Percentiles rank a stretch among this genome's conserved stretches.
phyloP scores from a whole-genome alignment of 2,329 filamentous ascomycete genomes.

The Fusarium sp. region DNA sequence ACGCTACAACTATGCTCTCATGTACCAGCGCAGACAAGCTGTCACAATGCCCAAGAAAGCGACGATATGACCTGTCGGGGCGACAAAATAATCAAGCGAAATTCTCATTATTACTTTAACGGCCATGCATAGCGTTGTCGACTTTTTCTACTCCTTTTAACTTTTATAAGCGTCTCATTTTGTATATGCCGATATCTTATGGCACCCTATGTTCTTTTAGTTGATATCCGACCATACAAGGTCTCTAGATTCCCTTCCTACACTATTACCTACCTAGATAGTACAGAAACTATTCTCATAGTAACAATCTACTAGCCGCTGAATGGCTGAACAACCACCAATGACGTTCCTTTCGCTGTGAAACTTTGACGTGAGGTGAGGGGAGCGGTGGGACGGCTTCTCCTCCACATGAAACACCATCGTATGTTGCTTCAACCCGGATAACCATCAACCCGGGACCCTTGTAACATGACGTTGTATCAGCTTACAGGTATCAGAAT shows the following conservation, averaged over 20 bases:
- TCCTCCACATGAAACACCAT: conserved; percentile 38
- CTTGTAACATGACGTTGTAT: conserved; percentile 30
- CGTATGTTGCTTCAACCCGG: conserved; percentile 25
- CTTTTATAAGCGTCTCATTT: conserved; percentile 35
- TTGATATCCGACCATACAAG: conserved; percentile 41
- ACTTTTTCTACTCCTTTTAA: conserved; percentile 25
- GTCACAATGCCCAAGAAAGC: conserved; percentile 32
- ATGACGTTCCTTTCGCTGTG: neutral
- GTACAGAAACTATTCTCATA: conserved; percentile 27
- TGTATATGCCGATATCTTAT: conserved; percentile 33
- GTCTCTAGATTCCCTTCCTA: conserved; percentile 34
- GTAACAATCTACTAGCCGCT: conserved; percentile 24
- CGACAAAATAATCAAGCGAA: conserved; percentile 21
- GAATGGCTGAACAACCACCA: conserved; percentile 16
- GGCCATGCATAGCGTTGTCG: conserved; percentile 38
- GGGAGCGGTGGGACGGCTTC: conserved; percentile 20
- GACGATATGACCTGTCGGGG: conserved; percentile 11
- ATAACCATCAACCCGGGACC: conserved; percentile 16
- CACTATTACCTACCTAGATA: conserved; percentile 17
- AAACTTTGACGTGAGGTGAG: conserved; percentile 2
- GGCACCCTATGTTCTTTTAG: conserved; percentile 38
- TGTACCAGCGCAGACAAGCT: conserved; percentile 61
- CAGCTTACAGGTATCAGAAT: neutral
- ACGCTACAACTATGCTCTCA: conserved; percentile 73
- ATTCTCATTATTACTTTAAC: conserved; percentile 28